Percentiles rank a stretch among this genome's conserved stretches.
phyloP scores from a whole-genome alignment of 78 protist genomes.

The Creolimax fragrantissima region DNA sequence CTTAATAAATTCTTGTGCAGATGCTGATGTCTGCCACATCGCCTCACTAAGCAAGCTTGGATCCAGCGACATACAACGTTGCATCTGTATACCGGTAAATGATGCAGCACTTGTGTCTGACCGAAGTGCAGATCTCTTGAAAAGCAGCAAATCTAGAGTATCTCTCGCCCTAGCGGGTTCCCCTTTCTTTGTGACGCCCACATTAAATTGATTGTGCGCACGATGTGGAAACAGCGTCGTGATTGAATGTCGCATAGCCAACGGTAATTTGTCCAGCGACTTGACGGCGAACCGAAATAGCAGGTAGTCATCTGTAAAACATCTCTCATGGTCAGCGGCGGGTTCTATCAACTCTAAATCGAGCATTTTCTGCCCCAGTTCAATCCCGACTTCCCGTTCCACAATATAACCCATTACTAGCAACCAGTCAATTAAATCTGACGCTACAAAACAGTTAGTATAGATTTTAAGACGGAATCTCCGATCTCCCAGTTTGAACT shows the following conservation, averaged over 20 bases:
- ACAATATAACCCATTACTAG: background rate
- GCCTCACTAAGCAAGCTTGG: too few relatives aligned
- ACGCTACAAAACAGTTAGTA: background rate
- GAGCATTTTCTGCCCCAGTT: background rate
- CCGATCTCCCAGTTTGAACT: background rate
- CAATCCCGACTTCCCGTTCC: background rate
- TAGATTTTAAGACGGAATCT: background rate
- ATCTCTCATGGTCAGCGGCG: background rate
- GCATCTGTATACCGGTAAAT: background rate
- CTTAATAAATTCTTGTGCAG: too few relatives aligned
- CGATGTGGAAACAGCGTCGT: background rate
- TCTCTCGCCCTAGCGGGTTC: background rate
- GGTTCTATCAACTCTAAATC: background rate
- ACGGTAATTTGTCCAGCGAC: background rate
- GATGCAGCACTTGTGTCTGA: too few relatives aligned
- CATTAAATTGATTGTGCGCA: too few relatives aligned
- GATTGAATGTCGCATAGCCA: background rate
- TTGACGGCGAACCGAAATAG: background rate
- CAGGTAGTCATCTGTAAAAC: background rate
- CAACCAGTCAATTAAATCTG: background rate
- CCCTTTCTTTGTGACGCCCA: too few relatives aligned
- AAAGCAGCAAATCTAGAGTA: background rate
- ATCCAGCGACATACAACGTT: background rate
- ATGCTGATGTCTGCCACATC: too few relatives aligned
- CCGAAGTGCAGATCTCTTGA: too few relatives aligned